phyloP scores from a whole-genome alignment of 179 eudicot species.

The Beta lomatogona region DNA sequence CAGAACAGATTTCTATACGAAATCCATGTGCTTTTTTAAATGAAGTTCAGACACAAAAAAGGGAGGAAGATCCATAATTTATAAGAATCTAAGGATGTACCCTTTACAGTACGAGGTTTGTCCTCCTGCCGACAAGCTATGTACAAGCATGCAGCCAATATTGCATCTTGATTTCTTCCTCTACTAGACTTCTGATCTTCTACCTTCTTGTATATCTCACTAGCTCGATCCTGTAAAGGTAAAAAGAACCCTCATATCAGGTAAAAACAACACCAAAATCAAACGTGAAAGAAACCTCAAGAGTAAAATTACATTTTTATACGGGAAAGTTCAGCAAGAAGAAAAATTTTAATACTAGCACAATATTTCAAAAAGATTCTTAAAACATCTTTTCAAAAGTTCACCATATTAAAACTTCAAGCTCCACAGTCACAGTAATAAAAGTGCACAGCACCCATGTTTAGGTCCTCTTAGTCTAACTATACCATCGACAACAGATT shows the following conservation, averaged over 20 bases:
- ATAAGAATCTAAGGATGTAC: slow-evolving; percentile 48
- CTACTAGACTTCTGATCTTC: slow-evolving; percentile 96
- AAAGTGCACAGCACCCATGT: not conserved
- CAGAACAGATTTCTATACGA: slow-evolving; percentile 92
- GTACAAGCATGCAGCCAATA: slow-evolving; percentile 92
- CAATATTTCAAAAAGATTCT: not conserved
- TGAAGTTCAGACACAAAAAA: slow-evolving; percentile 51
- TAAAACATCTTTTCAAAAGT: not conserved
- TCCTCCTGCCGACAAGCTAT: slow-evolving; percentile 98
- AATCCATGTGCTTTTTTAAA: slow-evolving; percentile 46
- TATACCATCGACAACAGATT: not conserved
- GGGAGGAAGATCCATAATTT: slow-evolving; percentile 41
- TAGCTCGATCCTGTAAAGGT: slow-evolving; percentile 81
- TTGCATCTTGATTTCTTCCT: slow-evolving; percentile 97
- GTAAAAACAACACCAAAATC: not conserved
- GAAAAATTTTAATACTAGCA: not conserved
- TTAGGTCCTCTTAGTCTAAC: not conserved
- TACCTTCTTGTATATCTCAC: slow-evolving; percentile 95
- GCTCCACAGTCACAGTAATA: not conserved
- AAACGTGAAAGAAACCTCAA: not conserved
- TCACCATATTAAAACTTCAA: not conserved
- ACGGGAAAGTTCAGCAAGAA: not conserved
- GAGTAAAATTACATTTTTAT: not conserved
- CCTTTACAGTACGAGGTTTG: slow-evolving; percentile 97
- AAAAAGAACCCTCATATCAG: slow-evolving; percentile 12